These are phyloP conservation scores for Aureobasidium sp. DNA, from an alignment of 2,329 filamentous ascomycete species.

Conservation along the genomic window DNA sequence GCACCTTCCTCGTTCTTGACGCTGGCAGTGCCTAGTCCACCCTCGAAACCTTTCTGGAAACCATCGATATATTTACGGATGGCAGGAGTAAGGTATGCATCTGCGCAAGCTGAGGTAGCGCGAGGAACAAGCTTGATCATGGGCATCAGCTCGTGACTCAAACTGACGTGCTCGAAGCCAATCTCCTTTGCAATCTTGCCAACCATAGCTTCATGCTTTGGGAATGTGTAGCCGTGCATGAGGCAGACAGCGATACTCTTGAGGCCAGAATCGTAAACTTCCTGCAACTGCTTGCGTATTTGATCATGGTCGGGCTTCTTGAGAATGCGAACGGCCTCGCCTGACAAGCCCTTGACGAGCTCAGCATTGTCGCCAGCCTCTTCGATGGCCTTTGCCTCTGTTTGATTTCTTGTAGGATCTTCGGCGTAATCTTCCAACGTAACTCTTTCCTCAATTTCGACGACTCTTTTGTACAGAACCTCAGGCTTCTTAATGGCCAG, in stretches of 20 bases:
- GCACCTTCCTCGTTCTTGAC: constrained; percentile 57
- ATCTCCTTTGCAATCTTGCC: constrained; percentile 70
- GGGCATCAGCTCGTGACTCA: constrained; percentile 75
- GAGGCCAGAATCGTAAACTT: constrained; percentile 62
- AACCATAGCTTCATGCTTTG: constrained; percentile 71
- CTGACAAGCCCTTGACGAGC: constrained; percentile 62
- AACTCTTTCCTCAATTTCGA: constrained; percentile 87
- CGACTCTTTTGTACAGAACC: constrained; percentile 72
- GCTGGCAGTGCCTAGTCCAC: constrained; percentile 67
- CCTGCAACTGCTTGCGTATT: constrained; percentile 54
- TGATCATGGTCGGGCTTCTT: constrained; percentile 49
- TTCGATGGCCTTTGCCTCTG: constrained; percentile 45
- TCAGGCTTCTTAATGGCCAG: constrained; percentile 80
- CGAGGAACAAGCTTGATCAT: constrained; percentile 78
- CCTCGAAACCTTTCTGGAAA: constrained; percentile 72
- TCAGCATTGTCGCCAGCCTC: constrained; percentile 39
- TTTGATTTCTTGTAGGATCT: constrained; percentile 60
- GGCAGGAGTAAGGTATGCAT: constrained; percentile 71
- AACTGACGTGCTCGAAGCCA: constrained; percentile 73
- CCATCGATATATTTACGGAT: constrained; percentile 71
- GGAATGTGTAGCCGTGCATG: constrained; percentile 89
- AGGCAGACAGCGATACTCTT: constrained; percentile 80
- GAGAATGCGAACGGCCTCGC: constrained; percentile 65
- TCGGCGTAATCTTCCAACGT: constrained; percentile 89
- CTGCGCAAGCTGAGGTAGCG: constrained; percentile 68